A percentile compares a stretch with the other conserved stretches of the same genome.
These are phyloP conservation scores for Pythium phragmiticola DNA, from an alignment of 352 stramenopile species.

Conservation along the genomic window DNA sequence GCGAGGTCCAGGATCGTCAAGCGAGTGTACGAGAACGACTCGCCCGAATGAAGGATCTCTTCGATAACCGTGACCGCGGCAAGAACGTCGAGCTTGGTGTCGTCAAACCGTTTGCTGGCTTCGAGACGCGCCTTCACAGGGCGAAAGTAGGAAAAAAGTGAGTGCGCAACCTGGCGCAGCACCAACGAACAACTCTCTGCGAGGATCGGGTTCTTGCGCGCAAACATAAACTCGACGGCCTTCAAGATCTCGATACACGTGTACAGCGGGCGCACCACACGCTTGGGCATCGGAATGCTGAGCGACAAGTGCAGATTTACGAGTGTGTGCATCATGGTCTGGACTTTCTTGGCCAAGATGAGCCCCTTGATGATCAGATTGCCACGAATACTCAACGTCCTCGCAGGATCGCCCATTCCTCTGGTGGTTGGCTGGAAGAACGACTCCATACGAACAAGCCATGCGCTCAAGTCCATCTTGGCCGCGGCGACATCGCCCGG, in stretches of 20 bases:
- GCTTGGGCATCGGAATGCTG: slow-evolving; percentile 84
- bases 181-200: slow-evolving; percentile 73
- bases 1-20: slow-evolving; percentile 80
- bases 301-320: slow-evolving; percentile 89
- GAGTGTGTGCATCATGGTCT: slow-evolving; percentile 89
- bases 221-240: slow-evolving; percentile 92
- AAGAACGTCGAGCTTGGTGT: slow-evolving; percentile 84
- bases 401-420: slow-evolving; percentile 64
- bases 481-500: slow-evolving; percentile 70
- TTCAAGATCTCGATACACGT: slow-evolving; percentile 92
- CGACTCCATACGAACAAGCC: slow-evolving; percentile 86
- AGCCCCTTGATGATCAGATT: slow-evolving; percentile 92
- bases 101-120: slow-evolving; percentile 85
- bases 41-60: slow-evolving; percentile 77
- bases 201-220: slow-evolving; percentile 81
- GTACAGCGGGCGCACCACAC: slow-evolving; percentile 80
- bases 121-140: slow-evolving; percentile 81
- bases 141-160: slow-evolving; percentile 77
- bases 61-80: slow-evolving; percentile 83
- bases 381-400: slow-evolving; percentile 78
- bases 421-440: slow-evolving; percentile 84
- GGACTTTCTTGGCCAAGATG: slow-evolving; percentile 86
- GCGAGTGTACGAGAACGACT: slow-evolving; percentile 85
- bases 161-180: slow-evolving; percentile 76
- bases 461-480: slow-evolving; percentile 81